These are phyloP conservation scores for Climacium dendroides DNA, from an alignment of 225 moss, liverwort and hornwort species.

Conservation along the genomic window DNA sequence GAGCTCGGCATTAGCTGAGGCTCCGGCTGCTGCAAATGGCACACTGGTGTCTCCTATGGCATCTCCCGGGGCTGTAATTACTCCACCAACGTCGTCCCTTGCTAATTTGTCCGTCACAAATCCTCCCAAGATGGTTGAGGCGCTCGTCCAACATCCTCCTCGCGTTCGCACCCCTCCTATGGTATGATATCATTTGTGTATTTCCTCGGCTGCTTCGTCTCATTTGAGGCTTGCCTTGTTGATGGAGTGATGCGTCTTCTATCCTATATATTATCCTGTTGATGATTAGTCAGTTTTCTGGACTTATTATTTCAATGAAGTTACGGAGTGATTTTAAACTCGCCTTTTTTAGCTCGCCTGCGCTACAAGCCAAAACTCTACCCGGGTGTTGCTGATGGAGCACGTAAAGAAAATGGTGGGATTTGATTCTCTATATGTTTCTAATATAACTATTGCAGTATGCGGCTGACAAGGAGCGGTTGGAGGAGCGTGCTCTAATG, in stretches of 20 bases:
- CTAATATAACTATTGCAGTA: conserved; percentile 30
- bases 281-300: neutral
- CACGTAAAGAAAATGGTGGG: neutral
- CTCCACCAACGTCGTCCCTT: conserved; percentile 21
- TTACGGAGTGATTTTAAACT: neutral
- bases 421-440: neutral
- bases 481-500: conserved; percentile 66
- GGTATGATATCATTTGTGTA: conserved; percentile 21
- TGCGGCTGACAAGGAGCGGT: conserved; percentile 55
- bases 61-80: conserved; percentile 11
- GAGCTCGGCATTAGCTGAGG: conserved; percentile 94
- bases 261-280: neutral
- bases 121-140: conserved; percentile 70
- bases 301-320: too few species aligned
- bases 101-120: conserved; percentile 13
- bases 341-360: neutral
- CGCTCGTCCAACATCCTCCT: conserved; percentile 75
- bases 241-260: neutral
- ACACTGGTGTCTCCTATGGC: conserved; percentile 22
- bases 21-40: conserved; percentile 52
- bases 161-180: conserved; percentile 91
- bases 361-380: neutral
- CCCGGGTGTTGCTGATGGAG: neutral
- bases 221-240: neutral
- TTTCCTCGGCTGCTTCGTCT: neutral